Evolutionary conservation across 1,284 basidiomycete species (phyloP), one percentile per base, ranked within the genome.

Genomic region (Coniferiporia weirii): DNA sequence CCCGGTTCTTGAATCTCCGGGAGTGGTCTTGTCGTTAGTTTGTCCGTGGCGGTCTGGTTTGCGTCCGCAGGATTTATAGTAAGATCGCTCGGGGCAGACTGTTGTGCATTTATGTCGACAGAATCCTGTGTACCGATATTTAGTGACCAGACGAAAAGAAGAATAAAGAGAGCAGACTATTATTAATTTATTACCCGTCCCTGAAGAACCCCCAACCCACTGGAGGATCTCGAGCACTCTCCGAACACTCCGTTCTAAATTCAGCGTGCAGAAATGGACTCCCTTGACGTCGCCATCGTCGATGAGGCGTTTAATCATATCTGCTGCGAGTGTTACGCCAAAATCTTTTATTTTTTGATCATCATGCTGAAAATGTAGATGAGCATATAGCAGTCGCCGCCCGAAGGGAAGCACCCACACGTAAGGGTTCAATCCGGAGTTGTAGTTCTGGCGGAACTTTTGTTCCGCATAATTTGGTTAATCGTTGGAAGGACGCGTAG

Each of bases 261-360:
- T 99, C 64, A 99, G 80, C 3, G 97, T 99, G 72, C 95, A 98
- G 65, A 99, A 89, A 72, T 99, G 95, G 55, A 98, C 88, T 1
- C 94, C 94, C 3, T 80, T 79, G 17, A 98, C 79, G 20, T 81
- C 81, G 8, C 84, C 81, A 57, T 85, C 81, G 1, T 63, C 65
- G 3, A 75, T 80, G 58, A 89, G 69, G 49, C 76, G 76, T 52
- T 68, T 73, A 62, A 97, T 87, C 79, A 91, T 95, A 50, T 84
- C 76, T 3, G 89, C 85, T 1, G 91, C 89, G 1, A 95, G 78
- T 22, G 78, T 75, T 34, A 95, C 84, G 13, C 95, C 95, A 66
- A 91, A 95, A 61, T 92, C 87, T 69, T 98, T 98, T 55, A 98
- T 87, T 34, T 89, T 83, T 67, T 91, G 88, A 67, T 98, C 95